A percentile compares a stretch with the other conserved stretches of the same genome.
Evolutionary conservation across 768 basidiomycete genomes (phyloP).

Genomic region (Brasilioporus rufonigricans): DNA sequence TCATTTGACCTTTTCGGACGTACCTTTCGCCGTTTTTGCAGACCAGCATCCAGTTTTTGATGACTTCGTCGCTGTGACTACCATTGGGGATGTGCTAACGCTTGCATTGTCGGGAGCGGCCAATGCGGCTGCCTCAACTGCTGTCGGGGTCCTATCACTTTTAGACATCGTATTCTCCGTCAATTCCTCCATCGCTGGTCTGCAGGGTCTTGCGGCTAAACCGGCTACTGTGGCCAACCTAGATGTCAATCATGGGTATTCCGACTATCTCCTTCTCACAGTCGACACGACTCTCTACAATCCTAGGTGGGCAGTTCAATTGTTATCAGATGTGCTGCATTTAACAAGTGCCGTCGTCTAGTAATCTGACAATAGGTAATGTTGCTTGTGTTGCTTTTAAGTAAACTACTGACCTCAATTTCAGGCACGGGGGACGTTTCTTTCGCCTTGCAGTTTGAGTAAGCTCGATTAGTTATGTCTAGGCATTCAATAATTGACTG

Average conservation of each 20-base stretch:
- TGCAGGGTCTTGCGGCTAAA: constrained; percentile 60
- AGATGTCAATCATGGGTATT: constrained; percentile 67
- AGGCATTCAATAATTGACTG: neutral
- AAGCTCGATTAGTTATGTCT: constrained; percentile 17
- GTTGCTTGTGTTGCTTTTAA: neutral
- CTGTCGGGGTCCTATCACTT: constrained; percentile 60
- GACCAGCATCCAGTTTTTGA: constrained; percentile 53
- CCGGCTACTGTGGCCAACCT: constrained; percentile 56
- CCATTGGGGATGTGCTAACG: constrained; percentile 42
- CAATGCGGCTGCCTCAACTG: constrained; percentile 59
- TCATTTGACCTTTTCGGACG: constrained; percentile 53
- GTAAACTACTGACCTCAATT: constrained; percentile 38
- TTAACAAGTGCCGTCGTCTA: constrained; percentile 6
- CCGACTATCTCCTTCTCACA: constrained; percentile 66
- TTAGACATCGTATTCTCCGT: constrained; percentile 59
- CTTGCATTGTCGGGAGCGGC: constrained; percentile 54
- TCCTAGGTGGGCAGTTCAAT: constrained; percentile 45
- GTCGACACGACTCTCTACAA: constrained; percentile 60
- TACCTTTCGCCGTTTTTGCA: constrained; percentile 57
- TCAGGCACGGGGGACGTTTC: constrained; percentile 62
- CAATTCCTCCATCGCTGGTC: constrained; percentile 53
- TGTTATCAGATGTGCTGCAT: neutral
- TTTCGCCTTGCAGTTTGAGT: constrained; percentile 58
- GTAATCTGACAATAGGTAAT: constrained; percentile 40
- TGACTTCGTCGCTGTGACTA: constrained; percentile 60